A percentile compares a stretch with the other conserved stretches of the same genome.
These are phyloP conservation scores for Trapa incisa DNA, from an alignment of 345 rosid species.

Conservation along the genomic window DNA sequence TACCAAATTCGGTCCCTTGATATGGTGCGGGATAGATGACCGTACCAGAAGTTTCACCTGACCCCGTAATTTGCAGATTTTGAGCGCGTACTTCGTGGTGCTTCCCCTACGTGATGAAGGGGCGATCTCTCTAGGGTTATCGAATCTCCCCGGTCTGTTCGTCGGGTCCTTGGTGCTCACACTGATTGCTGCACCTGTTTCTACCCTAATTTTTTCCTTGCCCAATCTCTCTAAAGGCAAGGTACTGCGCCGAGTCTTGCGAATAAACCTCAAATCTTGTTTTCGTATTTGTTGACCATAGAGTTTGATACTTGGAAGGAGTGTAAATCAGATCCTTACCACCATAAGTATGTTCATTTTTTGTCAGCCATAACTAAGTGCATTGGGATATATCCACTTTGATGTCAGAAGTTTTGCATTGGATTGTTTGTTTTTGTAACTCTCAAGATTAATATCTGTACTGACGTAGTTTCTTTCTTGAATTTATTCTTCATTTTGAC, in stretches of 20 bases:
- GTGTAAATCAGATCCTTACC: neutral
- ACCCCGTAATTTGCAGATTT: slow-evolving; percentile 27
- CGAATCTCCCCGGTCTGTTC: slow-evolving; percentile 68
- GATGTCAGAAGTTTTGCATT: neutral
- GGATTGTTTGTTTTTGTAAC: neutral
- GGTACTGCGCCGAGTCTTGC: slow-evolving; percentile 28
- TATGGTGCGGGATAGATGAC: neutral
- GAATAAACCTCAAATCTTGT: neutral
- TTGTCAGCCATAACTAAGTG: neutral
- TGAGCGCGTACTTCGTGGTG: slow-evolving; percentile 85
- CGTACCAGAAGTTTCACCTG: neutral
- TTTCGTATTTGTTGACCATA: neutral
- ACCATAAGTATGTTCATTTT: neutral
- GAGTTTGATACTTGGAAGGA: neutral
- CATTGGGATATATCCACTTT: neutral
- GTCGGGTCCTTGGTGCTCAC: slow-evolving; percentile 69
- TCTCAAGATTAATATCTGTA: neutral
- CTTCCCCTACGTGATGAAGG: slow-evolving; percentile 88
- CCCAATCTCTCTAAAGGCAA: slow-evolving; percentile 68
- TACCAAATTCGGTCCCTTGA: neutral
- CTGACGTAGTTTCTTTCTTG: neutral
- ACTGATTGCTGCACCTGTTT: slow-evolving; percentile 73
- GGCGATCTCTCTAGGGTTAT: slow-evolving; percentile 71
- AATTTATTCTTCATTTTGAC: neutral
- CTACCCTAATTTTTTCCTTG: slow-evolving; percentile 69